Base-by-base conservation (phyloP, 2,329 filamentous ascomycete species). In the Aspergillus carbonarius region DNA sequence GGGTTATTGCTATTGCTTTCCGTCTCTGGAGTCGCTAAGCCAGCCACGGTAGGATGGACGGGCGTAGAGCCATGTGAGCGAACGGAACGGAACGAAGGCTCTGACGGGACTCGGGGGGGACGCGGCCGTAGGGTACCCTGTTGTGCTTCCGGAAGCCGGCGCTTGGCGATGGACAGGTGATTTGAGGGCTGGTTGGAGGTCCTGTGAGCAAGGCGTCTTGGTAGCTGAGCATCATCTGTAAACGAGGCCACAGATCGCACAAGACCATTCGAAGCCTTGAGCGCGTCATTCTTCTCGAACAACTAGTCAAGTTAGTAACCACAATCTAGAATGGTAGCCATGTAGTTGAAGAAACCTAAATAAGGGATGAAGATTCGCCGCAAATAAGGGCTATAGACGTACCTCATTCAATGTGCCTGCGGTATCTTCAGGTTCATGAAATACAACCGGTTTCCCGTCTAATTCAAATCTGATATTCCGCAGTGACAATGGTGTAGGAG, bases 401-500 rank as follows among this genome's bases (percentile, higher is more conserved):
- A 85, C 83, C 78, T 84, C 79, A 64, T 80, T 77, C 32, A 86
- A 69, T 58, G 82, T 81, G 57, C 81, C 74, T 25, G 77, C 72
- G 18, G 83, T 77, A 66, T 86, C 79, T 54, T 88, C 85, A 3
- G 84, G 81, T 72, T 89, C 87, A 57, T 83, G 79, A 61, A 89
- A 88, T 35, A 82, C 78, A n/a, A 86, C 82, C 7, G 84, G 78
- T 58, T 81, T 79, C 46, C 86, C 84, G 49, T 85, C 84, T 35
- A 90, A 79, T 53, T 88, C 86, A 67, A 96, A 93, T 40, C 85
- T 87, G 71, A 98, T 89, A 57, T 87, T 87, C 62, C 87, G 86
- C 60, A 99, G 80, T 53, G 90, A 88, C 15, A 87, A 84, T 2
- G 95, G 95, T 1, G 93, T 96, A 1, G 91, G 89, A 51, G 90